Base-by-base conservation (phyloP, 1,284 basidiomycete genomes). In the Coriolopsis trogii region DNA sequence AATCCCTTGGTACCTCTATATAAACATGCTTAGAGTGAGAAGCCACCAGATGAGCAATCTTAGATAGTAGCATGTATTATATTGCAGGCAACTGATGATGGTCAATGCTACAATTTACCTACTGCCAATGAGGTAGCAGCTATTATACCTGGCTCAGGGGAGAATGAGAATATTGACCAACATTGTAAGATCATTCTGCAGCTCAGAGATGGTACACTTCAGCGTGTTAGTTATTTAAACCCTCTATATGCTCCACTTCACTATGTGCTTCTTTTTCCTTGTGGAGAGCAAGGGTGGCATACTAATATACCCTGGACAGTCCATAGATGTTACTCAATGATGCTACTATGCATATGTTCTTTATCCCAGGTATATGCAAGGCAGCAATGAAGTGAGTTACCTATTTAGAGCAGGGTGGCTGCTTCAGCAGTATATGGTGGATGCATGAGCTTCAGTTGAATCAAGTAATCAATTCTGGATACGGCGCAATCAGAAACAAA, bases 211-310 rank as follows among this genome's bases (percentile, higher is more conserved):
- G 0, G 51, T 78, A 1, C 15, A 55, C 7, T 41, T 53, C 0
- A 73, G n/a, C n/a, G n/a, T n/a, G n/a, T 80, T 38, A 66, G 61
- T 56, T 64, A 77, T 15, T 44, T 59, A 0, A 66, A 74, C 57
- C 68, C 67, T 15, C 56, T 66, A 0, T 78, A 78, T 60, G 33
- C 59, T 0, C 53, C 69, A 0, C 56, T 78, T 0, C 70, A 74
- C 15, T 76, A 78, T 69, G 67, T 73, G 0, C 55, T 76, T 0
- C 56, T 75, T 0, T 78, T 77, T 58, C 73, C 72, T 10, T 15
- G 41, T 33, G 76, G 72, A 1, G 63, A 72, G 28, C 40, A 62
- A 36, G 76, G 76, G 1, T 80, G 75, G 75, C 64, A 74, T 57
- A 34, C 58, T 4, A 30, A 67, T 0, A 59, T 77, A 16, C 53